phyloP scores from a whole-genome alignment of 2,329 filamentous ascomycete species.

The Aspergillus caelatus region DNA sequence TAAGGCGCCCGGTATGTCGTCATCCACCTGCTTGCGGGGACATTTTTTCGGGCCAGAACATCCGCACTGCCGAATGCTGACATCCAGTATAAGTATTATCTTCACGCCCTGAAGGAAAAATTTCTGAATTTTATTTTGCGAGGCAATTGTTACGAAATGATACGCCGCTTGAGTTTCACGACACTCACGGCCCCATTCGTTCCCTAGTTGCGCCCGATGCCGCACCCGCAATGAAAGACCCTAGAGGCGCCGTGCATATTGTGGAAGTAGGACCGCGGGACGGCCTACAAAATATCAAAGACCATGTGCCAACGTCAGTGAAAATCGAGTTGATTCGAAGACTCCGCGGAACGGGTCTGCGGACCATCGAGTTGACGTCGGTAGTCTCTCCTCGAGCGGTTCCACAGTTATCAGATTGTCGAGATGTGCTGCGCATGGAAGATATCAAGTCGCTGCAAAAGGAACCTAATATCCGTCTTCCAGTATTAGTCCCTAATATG shows the following conservation, averaged over 20 bases:
- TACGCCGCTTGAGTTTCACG: not conserved
- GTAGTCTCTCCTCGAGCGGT: constrained; percentile 86
- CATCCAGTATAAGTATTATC: not conserved
- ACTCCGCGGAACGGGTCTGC: constrained; percentile 68
- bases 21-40: not conserved
- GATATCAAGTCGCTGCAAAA: constrained; percentile 57
- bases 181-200: not conserved
- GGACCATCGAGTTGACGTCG: constrained; percentile 77
- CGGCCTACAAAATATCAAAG: constrained; percentile 85
- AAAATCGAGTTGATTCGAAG: constrained; percentile 77
- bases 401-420: constrained; percentile 65
- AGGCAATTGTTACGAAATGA: not conserved
- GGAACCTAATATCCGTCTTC: constrained; percentile 27
- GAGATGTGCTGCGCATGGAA: constrained; percentile 22
- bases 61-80: not conserved
- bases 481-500: constrained; percentile 46
- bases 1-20: not conserved
- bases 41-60: not conserved
- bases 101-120: not conserved
- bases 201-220: not conserved
- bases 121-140: not conserved
- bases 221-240: constrained; percentile 9
- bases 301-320: constrained; percentile 67
- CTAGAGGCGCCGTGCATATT: constrained; percentile 52
- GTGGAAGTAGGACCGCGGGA: constrained; percentile 85